phyloP scores from a whole-genome alignment of 1,284 basidiomycete genomes.

The Ceratobasidium sp. region DNA sequence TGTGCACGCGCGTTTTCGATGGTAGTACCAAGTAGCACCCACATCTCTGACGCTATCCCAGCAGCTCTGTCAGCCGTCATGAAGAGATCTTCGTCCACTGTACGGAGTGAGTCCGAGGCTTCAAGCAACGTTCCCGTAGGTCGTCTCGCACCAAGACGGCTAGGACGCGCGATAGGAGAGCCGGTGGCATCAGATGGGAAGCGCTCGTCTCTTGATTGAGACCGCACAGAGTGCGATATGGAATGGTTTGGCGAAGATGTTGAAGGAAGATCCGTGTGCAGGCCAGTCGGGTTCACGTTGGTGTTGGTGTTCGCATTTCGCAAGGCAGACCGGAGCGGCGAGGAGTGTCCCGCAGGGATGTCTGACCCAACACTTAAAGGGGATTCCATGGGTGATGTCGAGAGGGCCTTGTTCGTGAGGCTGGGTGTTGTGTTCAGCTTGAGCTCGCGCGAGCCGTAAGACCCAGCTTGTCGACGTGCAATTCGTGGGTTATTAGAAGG shows the following conservation, averaged over 20 bases:
- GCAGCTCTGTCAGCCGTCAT: slow-evolving; percentile 74
- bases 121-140: slow-evolving; percentile 49
- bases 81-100: slow-evolving; percentile 73
- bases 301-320: slow-evolving; percentile 12
- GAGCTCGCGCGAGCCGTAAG: slow-evolving; percentile 24
- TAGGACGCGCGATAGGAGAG: slow-evolving; percentile 56
- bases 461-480: slow-evolving; percentile 4
- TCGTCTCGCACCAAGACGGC: slow-evolving; percentile 30
- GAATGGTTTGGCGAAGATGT: slow-evolving; percentile 33
- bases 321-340: slow-evolving; percentile 26
- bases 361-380: slow-evolving; percentile 29
- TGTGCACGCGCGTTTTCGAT: slow-evolving; percentile 19
- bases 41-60: slow-evolving; percentile 74
- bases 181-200: slow-evolving; percentile 55
- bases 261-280: slow-evolving; percentile 5
- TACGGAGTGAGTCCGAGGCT: slow-evolving; percentile 60
- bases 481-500: neutral
- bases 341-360: slow-evolving; percentile 8
- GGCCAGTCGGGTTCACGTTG: neutral
- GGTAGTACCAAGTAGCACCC: slow-evolving; percentile 55
- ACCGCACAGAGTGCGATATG: slow-evolving; percentile 13
- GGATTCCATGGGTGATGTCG: slow-evolving; percentile 31
- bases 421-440: slow-evolving; percentile 15
- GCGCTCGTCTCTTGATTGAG: slow-evolving; percentile 26
- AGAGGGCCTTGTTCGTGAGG: neutral